A percentile compares a stretch with the other conserved stretches of the same genome.
phyloP scores from a whole-genome alignment of 1,139 yeast species.

The Sugiyamaella sp. region DNA sequence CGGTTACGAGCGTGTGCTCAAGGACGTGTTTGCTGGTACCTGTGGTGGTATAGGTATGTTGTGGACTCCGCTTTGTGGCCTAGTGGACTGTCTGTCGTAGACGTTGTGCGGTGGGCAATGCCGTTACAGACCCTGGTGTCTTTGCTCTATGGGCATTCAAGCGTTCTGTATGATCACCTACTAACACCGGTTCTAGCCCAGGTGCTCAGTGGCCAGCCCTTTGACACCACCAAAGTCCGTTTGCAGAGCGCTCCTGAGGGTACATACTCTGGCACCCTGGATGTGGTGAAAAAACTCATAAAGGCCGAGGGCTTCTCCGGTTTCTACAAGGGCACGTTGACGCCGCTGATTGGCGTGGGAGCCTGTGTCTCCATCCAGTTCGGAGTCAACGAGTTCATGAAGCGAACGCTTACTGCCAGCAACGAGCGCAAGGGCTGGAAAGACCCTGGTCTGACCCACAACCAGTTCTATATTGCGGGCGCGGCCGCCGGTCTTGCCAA shows the following conservation, averaged over 20 bases:
- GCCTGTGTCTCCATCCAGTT: conserved; percentile 87
- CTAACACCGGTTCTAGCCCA: conserved; percentile 54
- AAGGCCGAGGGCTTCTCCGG: conserved; percentile 77
- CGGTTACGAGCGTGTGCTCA: conserved; percentile 56
- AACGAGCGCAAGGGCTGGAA: conserved; percentile 45
- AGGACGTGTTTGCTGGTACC: conserved; percentile 88
- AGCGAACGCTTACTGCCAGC: conserved; percentile 61
- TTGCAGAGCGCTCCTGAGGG: conserved; percentile 84
- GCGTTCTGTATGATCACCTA: not conserved
- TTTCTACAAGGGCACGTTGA: conserved; percentile 85
- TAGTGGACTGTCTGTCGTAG: too few relatives aligned
- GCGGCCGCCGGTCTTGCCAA: conserved; percentile 88
- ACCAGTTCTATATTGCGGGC: conserved; percentile 78
- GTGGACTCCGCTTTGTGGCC: too few relatives aligned
- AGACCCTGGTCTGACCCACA: conserved; percentile 47
- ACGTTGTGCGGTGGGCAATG: too few relatives aligned
- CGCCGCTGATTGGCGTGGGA: conserved; percentile 90
- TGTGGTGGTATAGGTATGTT: conserved; percentile 71
- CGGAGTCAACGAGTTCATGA: conserved; percentile 93
- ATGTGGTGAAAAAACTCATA: conserved; percentile 70
- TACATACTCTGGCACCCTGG: conserved; percentile 70
- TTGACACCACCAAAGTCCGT: conserved; percentile 91
- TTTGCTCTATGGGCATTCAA: not conserved
- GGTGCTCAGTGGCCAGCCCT: conserved; percentile 94
- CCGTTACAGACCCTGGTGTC: too few relatives aligned